Base-by-base conservation (phyloP, 148 eudicot genomes). In the Salicornia ramosissima region DNA sequence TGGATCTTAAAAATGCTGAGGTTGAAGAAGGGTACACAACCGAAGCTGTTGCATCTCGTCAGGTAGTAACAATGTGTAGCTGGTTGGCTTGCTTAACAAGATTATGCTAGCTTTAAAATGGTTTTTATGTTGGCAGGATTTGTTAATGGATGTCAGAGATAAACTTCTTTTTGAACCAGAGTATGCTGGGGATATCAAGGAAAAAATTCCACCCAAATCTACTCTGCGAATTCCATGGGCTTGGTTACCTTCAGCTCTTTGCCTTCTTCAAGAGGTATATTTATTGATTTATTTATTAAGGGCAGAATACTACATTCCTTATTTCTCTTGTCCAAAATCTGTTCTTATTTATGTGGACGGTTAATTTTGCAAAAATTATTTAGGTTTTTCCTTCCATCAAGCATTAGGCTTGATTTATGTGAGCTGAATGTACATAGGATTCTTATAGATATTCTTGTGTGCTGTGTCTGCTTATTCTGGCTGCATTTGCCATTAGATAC, bases 91-190 rank as follows among this genome's bases (percentile, higher is more conserved):
- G 30, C 56, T 61, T 31, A 29, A 21, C 7, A 18, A 19, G 49
- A 16, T 56, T 47, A 58, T 67, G 30, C 47, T 71, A 40, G 33
- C 6, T 21, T 40, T 61, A 59, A 24, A 29, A 21, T 58, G 67
- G 18, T 42, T 16, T 21, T 74, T 71, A 16, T 64, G 47, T 72
- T 65, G 75, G 68, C 84, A 95, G 99, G 88, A 91, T 75, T 85
- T 95, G 67, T 83, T 95, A 59, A 80, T 86, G 87, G 96, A 91
- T 81, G 93, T 91, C 75, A 82, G 99, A 84, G 99, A 95, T 76
- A 95, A 91, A 82, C 96, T 95, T 79, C 90, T 95, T 67, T 95
- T 95, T 79, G 99, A 95, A 77, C 87, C 99, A 28, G 97, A 87
- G 79, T 95, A 95, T 87, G 93, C 99, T 81, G 99, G 99, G 51